Evolutionary conservation across 2,329 filamentous ascomycete species (phyloP), one percentile per base, ranked within the genome.

Genomic region (Pseudogymnoascus sp.): DNA sequence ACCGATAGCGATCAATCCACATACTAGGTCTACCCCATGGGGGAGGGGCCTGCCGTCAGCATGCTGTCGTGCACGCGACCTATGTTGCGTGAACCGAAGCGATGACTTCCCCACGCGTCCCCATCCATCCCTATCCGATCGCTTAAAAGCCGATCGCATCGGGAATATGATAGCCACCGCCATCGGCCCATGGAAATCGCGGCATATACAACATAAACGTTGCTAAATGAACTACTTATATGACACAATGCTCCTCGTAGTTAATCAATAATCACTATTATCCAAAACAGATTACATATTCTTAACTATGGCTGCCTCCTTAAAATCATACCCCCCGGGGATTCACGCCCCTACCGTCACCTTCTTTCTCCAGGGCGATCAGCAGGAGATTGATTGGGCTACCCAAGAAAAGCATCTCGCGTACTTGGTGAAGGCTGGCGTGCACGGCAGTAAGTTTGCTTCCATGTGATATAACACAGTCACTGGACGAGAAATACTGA

Each of bases 281-380:
- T 38, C 33, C 22, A 37, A 18, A 38, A 38, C 35, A 28, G 14
- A 58, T 39, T 30, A 4, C 12, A 58, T 38, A 58, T 58, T 39
- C 37, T 20, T 58, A 38, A 38, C 33, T 18, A 58, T 58, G 69
- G 71, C 64, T 70, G 71, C 63, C 70, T 71, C 63, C 65, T 69
- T 62, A 70, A 74, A 64, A 62, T 73, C 20, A 75, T 81, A 93
- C 62, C 86, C 88, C 38, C 85, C 86, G 71, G 89, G 90, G 72
- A 90, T 91, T 72, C 93, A 93, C 75, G 88, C 88, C 62, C 90
- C 90, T 11, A 91, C 88, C 63, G 89, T 92, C 84, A 93, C 89
- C 69, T 93, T 94, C 74, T 94, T 94, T 78, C 79, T 91, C 75
- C 79, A 86, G 7, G 81, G 86, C 66, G 91, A 88, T 39, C 33